These are phyloP conservation scores for Spathaspora hagerdaliae DNA, from an alignment of 805 yeast species.

Conservation along the genomic window DNA sequence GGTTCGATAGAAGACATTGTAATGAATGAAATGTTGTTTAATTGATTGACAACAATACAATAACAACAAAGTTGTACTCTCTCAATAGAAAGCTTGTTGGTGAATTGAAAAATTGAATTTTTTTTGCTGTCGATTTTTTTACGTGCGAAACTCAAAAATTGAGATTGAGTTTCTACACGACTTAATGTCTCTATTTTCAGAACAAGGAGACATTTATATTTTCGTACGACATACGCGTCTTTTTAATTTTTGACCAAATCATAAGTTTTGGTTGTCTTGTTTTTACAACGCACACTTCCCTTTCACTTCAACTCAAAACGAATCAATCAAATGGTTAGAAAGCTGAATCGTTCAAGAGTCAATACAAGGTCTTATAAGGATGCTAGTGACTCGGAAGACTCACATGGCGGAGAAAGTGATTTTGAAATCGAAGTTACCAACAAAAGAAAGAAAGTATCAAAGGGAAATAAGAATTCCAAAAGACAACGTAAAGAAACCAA, in stretches of 20 bases:
- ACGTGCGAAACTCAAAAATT: neutral
- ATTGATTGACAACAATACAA: too few species aligned
- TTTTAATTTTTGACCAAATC: neutral
- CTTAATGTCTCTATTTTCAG: neutral
- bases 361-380: slow-evolving; percentile 8
- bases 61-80: too few species aligned
- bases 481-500: slow-evolving; percentile 1
- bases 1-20: slow-evolving; percentile 17
- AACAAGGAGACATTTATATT: neutral
- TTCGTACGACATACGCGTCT: slow-evolving; percentile 1
- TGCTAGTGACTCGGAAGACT: slow-evolving; percentile 8
- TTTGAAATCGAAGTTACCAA: slow-evolving; percentile 4
- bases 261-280: neutral
- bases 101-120: too few species aligned
- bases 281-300: neutral
- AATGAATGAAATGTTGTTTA: too few species aligned
- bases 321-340: slow-evolving; percentile 4
- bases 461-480: slow-evolving; percentile 5
- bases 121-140: neutral
- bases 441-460: slow-evolving; percentile 4
- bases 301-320: neutral
- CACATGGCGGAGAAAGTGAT: slow-evolving; percentile 9
- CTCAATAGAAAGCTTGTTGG: too few species aligned
- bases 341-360: slow-evolving; percentile 4
- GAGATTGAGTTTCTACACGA: neutral